Percentiles rank a stretch among this genome's conserved stretches.
Evolutionary conservation across 2,329 filamentous ascomycete species (phyloP).

Genomic region (Exophiala sideris): DNA sequence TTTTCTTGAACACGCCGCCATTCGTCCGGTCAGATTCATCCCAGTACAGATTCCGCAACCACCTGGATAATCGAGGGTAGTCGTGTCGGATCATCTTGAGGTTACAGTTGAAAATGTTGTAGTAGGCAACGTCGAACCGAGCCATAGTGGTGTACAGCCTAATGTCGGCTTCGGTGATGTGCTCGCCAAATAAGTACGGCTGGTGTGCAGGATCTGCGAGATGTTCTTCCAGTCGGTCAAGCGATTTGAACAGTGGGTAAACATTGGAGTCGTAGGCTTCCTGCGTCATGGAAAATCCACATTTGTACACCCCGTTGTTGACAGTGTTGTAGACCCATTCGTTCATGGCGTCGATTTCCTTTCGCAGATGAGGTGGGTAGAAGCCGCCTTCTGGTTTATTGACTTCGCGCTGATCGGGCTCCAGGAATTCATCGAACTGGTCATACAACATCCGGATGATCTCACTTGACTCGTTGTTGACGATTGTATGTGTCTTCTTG

Average conservation of each 20-base stretch:
- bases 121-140: slow-evolving; percentile 69
- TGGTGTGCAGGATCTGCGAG: slow-evolving; percentile 49
- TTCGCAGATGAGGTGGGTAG: slow-evolving; percentile 60
- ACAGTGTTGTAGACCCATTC: slow-evolving; percentile 68
- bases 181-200: slow-evolving; percentile 70
- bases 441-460: slow-evolving; percentile 80
- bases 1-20: slow-evolving; percentile 43
- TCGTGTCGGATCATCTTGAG: slow-evolving; percentile 61
- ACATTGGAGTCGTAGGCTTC: slow-evolving; percentile 73
- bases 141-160: slow-evolving; percentile 66
- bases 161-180: slow-evolving; percentile 75
- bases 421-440: slow-evolving; percentile 68
- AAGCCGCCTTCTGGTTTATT: slow-evolving; percentile 42
- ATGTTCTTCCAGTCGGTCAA: slow-evolving; percentile 70
- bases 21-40: slow-evolving; percentile 41
- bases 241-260: slow-evolving; percentile 63
- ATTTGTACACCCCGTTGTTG: slow-evolving; percentile 56
- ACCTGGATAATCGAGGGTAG: slow-evolving; percentile 49
- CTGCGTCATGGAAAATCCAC: slow-evolving; percentile 75
- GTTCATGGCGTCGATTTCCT: slow-evolving; percentile 69
- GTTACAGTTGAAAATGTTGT: slow-evolving; percentile 77
- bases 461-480: slow-evolving; percentile 84
- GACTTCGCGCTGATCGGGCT: slow-evolving; percentile 54
- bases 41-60: slow-evolving; percentile 48
- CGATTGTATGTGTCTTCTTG: slow-evolving; percentile 68